Evolutionary conservation across 805 yeast genomes (phyloP), one percentile per base, ranked within the genome.

Genomic region (Yamadazyma sp.): DNA sequence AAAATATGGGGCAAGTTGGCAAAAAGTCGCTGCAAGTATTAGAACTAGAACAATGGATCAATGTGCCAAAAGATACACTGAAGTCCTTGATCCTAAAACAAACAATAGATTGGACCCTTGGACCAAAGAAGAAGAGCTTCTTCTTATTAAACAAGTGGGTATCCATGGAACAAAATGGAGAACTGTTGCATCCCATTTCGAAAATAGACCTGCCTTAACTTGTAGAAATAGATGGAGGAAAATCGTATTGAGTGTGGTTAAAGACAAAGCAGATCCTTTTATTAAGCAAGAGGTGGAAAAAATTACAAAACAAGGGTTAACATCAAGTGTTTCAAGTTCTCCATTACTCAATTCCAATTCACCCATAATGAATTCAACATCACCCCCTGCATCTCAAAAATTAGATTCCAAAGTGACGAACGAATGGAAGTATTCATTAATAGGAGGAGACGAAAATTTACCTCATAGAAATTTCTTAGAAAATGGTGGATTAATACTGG

Each of bases 171-270:
- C 96, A 0, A 82, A 84, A 53, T 89, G 98, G 98, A 74, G 93
- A 48, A 76, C 82, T 1, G 83, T 89, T 1, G 78, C 94, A 1
- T 52, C 61, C 27, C 80, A 77, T 31, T 76, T 89, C 70, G 71
- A 75, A 26, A 82, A 89, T 29, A 65, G 98, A 37, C 95, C 97
- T 4, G 80, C 93, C 43, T 70, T 89, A 38, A 86, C 95, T 0
- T 88, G 96, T 56, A 69, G 98, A 43, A 89, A 89, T 59, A 70
- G 96, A 43, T 89, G 96, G 96, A 73, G 96, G 47, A 87, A 85
- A 51, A 75, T 86, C 22, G 82, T 83, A 39, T 82, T 89, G 1
- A 79, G 78, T 45, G 86, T 83, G 25, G 86, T 79, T 4, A 60
- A 85, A 53, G 81, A 81, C 21, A 72, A 74, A 45, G 87, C 89